Evolutionary conservation across 805 yeast species (phyloP).

Genomic region (Ogataea nitratoaversa): DNA sequence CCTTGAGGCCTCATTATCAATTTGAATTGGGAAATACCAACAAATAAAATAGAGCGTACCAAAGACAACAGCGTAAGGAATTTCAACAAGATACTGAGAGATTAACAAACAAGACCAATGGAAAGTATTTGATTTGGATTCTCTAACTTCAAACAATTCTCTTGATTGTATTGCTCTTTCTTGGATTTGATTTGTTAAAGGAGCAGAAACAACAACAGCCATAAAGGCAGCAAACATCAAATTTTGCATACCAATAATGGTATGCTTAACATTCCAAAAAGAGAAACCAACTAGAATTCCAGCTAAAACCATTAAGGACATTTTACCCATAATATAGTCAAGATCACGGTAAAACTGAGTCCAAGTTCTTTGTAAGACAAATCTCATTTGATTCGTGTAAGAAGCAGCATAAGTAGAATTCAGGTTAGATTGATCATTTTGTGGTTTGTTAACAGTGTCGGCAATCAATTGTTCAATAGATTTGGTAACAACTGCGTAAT

Average conservation of each 20-base stretch:
- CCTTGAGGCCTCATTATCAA: slow-evolving; percentile 32
- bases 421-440: slow-evolving; percentile 13
- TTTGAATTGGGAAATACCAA: slow-evolving; percentile 34
- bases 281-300: slow-evolving; percentile 51
- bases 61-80: slow-evolving; percentile 52
- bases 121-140: slow-evolving; percentile 65
- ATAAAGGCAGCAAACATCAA: slow-evolving; percentile 48
- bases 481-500: slow-evolving; percentile 14
- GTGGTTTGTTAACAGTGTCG: slow-evolving; percentile 8
- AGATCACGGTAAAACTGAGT: slow-evolving; percentile 46
- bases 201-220: slow-evolving; percentile 53
- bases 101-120: slow-evolving; percentile 62
- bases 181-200: slow-evolving; percentile 62
- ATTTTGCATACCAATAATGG: slow-evolving; percentile 56
- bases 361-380: slow-evolving; percentile 36
- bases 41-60: slow-evolving; percentile 44
- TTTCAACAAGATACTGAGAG: slow-evolving; percentile 51
- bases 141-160: slow-evolving; percentile 66
- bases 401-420: slow-evolving; percentile 40
- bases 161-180: slow-evolving; percentile 53
- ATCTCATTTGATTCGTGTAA: slow-evolving; percentile 34
- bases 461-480: slow-evolving; percentile 29
- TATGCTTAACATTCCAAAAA: slow-evolving; percentile 55
- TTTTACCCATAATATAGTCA: slow-evolving; percentile 44
- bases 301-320: slow-evolving; percentile 35